Conservation (phyloP, 2,329 filamentous ascomycete species). For the Aureobasidium sp. region DNA sequence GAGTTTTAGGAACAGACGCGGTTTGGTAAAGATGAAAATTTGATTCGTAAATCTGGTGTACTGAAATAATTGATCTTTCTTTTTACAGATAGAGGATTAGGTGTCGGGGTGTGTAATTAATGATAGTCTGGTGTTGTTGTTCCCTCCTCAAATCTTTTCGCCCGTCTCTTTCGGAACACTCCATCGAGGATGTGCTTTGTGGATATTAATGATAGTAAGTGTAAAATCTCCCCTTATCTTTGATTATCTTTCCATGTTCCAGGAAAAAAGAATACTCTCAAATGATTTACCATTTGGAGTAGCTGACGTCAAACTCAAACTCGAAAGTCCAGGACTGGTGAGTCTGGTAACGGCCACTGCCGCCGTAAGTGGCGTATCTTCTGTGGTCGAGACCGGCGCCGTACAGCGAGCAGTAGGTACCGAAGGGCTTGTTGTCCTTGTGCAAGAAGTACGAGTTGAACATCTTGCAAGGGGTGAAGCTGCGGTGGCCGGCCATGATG, state of each 20-base stretch:
- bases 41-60: neutral
- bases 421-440: slow-evolving; percentile 16
- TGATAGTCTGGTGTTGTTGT: neutral
- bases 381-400: slow-evolving; percentile 13
- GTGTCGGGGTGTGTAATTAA: neutral
- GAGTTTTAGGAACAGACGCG: neutral
- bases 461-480: slow-evolving; percentile 16
- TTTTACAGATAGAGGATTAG: neutral
- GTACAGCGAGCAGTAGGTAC: slow-evolving; percentile 21
- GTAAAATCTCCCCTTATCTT: neutral
- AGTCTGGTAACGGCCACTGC: slow-evolving; percentile 10
- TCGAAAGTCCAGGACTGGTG: slow-evolving; percentile 11
- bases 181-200: neutral
- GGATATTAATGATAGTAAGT: neutral
- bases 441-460: slow-evolving; percentile 19
- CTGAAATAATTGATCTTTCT: neutral
- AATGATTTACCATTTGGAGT: neutral
- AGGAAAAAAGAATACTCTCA: neutral
- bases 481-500: slow-evolving; percentile 6
- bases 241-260: neutral
- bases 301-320: neutral
- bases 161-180: neutral
- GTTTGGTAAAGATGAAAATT: neutral
- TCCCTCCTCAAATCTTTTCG: too few species aligned
- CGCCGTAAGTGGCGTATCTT: slow-evolving; percentile 13